Percentiles rank a stretch among this genome's conserved stretches.
Conservation (phyloP, 345 rosid genomes). For the Turnera subulata region DNA sequence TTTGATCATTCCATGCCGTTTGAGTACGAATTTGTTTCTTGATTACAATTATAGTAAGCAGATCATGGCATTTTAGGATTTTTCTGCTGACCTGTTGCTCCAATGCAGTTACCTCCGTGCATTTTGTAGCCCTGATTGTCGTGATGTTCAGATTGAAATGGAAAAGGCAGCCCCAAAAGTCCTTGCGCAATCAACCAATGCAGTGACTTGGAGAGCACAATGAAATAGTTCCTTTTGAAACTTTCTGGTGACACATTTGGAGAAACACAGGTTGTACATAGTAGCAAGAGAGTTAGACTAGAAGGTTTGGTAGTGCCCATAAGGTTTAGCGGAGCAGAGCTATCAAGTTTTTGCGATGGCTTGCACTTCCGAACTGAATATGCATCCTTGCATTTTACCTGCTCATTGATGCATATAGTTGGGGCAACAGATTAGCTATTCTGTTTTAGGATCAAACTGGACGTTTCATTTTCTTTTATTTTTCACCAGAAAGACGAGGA, state of each 20-base stretch:
- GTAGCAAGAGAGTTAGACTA: too few relatives aligned
- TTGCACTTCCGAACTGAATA: constrained; percentile 12
- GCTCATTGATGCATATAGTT: constrained; percentile 3
- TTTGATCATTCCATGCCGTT: too few relatives aligned
- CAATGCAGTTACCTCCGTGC: constrained; percentile 26
- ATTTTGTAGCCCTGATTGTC: constrained; percentile 36
- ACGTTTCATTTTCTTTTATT: too few relatives aligned
- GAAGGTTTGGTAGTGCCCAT: not conserved
- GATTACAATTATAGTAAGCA: too few relatives aligned
- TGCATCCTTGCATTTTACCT: not conserved
- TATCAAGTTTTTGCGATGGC: constrained; percentile 29
- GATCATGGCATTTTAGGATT: not conserved
- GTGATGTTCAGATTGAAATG: constrained; percentile 12
- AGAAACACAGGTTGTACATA: not conserved
- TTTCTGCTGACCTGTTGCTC: not conserved
- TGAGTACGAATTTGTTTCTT: too few relatives aligned
- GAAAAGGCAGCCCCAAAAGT: constrained; percentile 17
- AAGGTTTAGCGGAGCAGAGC: constrained; percentile 16
- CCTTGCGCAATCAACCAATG: constrained; percentile 7
- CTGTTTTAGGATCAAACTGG: constrained; percentile 14
- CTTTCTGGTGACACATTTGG: not conserved
- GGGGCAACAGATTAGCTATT: not conserved
- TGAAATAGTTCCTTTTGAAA: not conserved
- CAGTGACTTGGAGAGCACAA: constrained; percentile 5
- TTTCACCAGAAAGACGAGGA: too few relatives aligned